A percentile compares a stretch with the other conserved stretches of the same genome.
Conservation (phyloP, 768 basidiomycete genomes). For the Leccinum subgranulosum region DNA sequence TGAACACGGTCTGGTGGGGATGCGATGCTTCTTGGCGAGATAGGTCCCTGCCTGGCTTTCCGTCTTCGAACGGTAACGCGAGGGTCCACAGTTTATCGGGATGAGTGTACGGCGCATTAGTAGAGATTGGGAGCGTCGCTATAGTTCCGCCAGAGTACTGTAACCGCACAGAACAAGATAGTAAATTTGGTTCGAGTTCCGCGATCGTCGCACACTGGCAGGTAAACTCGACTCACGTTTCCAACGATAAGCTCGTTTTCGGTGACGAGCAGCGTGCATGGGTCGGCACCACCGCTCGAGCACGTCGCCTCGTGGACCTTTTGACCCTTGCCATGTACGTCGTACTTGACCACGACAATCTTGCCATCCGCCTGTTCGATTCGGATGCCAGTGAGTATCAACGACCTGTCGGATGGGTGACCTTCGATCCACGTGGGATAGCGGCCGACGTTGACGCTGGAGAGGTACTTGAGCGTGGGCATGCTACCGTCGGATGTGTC, state of each 20-base stretch:
- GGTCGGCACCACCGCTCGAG: conserved; percentile 54
- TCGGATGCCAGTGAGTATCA: conserved; percentile 54
- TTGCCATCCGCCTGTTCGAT: conserved; percentile 67
- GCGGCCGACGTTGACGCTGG: conserved; percentile 49
- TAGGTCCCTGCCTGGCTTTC: conserved; percentile 57
- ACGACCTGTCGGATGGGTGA: conserved; percentile 51
- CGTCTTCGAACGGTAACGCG: conserved; percentile 35
- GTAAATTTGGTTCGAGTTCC: not conserved
- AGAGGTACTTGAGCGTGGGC: conserved; percentile 49
- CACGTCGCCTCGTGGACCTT: conserved; percentile 42
- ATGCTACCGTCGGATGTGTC: conserved; percentile 44
- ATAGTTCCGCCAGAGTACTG: conserved; percentile 72
- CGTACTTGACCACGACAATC: conserved; percentile 57
- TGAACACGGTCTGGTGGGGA: conserved; percentile 64
- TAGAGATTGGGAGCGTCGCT: conserved; percentile 52
- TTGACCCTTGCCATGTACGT: conserved; percentile 41
- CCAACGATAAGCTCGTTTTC: conserved; percentile 60
- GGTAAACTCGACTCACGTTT: conserved; percentile 54
- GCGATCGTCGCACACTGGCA: too few relatives aligned
- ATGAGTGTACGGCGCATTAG: conserved; percentile 44
- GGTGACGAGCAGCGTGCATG: conserved; percentile 64
- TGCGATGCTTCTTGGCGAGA: conserved; percentile 72
- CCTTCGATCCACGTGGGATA: conserved; percentile 77
- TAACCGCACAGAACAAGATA: not conserved
- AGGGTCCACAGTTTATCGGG: conserved; percentile 34